Evolutionary conservation across 176 grass and related monocot genomes (phyloP), one percentile per base, ranked within the genome.

Genomic region (Bromus sterilis): DNA sequence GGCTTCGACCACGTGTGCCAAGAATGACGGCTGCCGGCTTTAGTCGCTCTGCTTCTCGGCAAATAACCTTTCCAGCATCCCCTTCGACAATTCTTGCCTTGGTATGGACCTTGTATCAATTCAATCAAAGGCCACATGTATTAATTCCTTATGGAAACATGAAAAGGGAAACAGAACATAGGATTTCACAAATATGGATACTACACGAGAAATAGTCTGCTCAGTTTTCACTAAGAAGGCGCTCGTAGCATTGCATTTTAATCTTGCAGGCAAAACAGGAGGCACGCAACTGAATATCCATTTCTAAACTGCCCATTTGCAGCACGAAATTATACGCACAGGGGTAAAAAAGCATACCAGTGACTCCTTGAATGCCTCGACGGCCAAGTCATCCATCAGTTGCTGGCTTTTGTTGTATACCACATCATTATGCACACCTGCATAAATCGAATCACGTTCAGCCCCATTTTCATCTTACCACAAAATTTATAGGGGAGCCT

Each of bases 11-110:
- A 67, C 87, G 87, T 41, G 94, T 94, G 32, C 94, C 94, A 89
- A 97, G 64, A 83, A 97, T 77, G 51, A 97, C 89, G 6, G 92
- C 92, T 75, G 92, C 92, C 44, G 92, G 94, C 63, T 92, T 97
- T 48, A 97, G 33, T 65, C 62, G 81, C 29, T 97, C 94, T 5
- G 89, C 89, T 83, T 94, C 92, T 75, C 24, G 43, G 77, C 94
- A 97, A 69, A 97, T 94, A 77, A 86, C 86, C 75, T 89, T 92
- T 53, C 89, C 92, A 64, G 94, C 72, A 69, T 94, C 89, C 20
- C 92, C 92, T 89, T 94, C 86, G 42, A 92, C 83, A 41, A 97
- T 91, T 6, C 92, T 66, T 24, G 91, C 92, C 74, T 87, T 88
- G 63, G 89, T 89, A 40, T 24, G 84, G 46, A 94, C 94, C 94